Percentiles rank a stretch among this genome's conserved stretches.
Evolutionary conservation across 352 stramenopile species (phyloP).

Genomic region (Sclerospora graminicola): DNA sequence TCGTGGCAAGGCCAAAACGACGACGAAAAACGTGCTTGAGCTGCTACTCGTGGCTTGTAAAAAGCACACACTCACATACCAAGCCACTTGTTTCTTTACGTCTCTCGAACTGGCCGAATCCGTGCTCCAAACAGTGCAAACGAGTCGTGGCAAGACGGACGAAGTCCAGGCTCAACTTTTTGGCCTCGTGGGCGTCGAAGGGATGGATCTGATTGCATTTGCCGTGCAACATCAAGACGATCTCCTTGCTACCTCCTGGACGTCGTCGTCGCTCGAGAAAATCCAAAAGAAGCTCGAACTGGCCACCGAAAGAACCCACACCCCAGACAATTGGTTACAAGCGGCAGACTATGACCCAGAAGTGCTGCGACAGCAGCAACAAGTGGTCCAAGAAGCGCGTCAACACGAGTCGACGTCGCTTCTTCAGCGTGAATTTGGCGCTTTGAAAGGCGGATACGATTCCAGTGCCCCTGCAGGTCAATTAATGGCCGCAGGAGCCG

Average conservation of each 20-base stretch:
- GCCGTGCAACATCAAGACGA: slow-evolving; percentile 42
- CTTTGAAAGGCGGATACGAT: slow-evolving; percentile 61
- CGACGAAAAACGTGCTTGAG: slow-evolving; percentile 20
- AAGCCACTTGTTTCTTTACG: slow-evolving; percentile 43
- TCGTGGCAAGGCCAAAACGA: slow-evolving; percentile 5
- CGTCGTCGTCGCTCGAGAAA: slow-evolving; percentile 2
- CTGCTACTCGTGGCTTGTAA: slow-evolving; percentile 14
- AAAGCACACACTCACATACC: slow-evolving; percentile 3
- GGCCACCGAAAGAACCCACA: slow-evolving; percentile 32
- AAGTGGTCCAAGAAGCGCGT: slow-evolving; percentile 58
- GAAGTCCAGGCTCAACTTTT: slow-evolving; percentile 68
- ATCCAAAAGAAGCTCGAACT: slow-evolving; percentile 33
- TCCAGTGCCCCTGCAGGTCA: slow-evolving; percentile 52
- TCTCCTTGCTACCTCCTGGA: too few relatives aligned
- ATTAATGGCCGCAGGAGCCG: slow-evolving; percentile 37
- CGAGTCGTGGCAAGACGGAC: slow-evolving; percentile 40
- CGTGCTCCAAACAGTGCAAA: slow-evolving; percentile 52
- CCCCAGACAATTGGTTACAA: slow-evolving; percentile 62
- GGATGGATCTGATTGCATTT: slow-evolving; percentile 80
- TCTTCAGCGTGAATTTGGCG: slow-evolving; percentile 65
- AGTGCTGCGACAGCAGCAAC: slow-evolving; percentile 58
- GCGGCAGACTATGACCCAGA: slow-evolving; percentile 68
- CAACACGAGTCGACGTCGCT: slow-evolving; percentile 54
- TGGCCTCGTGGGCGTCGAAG: slow-evolving; percentile 72
- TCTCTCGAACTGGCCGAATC: slow-evolving; percentile 55